A percentile compares a stretch with the other conserved stretches of the same genome.
Evolutionary conservation across 2,329 filamentous ascomycete genomes (phyloP).

Genomic region (Exophiala spinifera): DNA sequence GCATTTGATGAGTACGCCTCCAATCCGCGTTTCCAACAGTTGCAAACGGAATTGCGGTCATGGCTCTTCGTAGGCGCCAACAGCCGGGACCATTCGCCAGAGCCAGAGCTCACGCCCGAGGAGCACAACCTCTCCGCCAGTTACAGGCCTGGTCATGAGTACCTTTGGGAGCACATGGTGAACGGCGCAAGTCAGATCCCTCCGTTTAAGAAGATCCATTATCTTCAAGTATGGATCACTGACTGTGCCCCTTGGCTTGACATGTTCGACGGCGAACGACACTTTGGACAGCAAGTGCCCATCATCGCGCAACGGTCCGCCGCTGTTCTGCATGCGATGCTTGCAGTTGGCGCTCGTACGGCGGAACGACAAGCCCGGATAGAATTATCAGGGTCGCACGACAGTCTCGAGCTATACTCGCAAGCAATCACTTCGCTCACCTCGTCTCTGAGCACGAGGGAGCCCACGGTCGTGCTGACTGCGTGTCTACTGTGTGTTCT

Average conservation of each 20-base stretch:
- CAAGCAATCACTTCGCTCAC: slow-evolving; percentile 43
- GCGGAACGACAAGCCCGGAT: slow-evolving; percentile 48
- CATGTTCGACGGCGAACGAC: slow-evolving; percentile 54
- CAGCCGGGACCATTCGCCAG: background rate
- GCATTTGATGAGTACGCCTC: slow-evolving; percentile 8
- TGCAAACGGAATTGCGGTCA: slow-evolving; percentile 11
- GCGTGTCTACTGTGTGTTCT: slow-evolving; percentile 17
- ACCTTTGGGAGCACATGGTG: background rate
- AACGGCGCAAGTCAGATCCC: slow-evolving; percentile 2
- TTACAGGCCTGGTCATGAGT: slow-evolving; percentile 2
- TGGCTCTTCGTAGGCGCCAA: slow-evolving; percentile 8
- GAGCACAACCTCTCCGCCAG: background rate
- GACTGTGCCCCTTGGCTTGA: slow-evolving; percentile 44
- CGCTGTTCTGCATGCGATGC: slow-evolving; percentile 48
- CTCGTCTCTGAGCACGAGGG: slow-evolving; percentile 6
- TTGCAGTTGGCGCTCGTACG: slow-evolving; percentile 54
- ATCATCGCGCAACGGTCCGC: slow-evolving; percentile 33
- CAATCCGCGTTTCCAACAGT: slow-evolving; percentile 13
- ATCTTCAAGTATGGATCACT: slow-evolving; percentile 7
- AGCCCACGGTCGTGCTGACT: slow-evolving; percentile 7
- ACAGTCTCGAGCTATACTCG: slow-evolving; percentile 55
- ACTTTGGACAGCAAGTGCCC: slow-evolving; percentile 51
- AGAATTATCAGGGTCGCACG: slow-evolving; percentile 31
- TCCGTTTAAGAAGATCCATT: background rate
- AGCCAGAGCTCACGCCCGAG: background rate